Evolutionary conservation across 2,329 filamentous ascomycete genomes (phyloP).

Genomic region (Metarhizium anisopliae): DNA sequence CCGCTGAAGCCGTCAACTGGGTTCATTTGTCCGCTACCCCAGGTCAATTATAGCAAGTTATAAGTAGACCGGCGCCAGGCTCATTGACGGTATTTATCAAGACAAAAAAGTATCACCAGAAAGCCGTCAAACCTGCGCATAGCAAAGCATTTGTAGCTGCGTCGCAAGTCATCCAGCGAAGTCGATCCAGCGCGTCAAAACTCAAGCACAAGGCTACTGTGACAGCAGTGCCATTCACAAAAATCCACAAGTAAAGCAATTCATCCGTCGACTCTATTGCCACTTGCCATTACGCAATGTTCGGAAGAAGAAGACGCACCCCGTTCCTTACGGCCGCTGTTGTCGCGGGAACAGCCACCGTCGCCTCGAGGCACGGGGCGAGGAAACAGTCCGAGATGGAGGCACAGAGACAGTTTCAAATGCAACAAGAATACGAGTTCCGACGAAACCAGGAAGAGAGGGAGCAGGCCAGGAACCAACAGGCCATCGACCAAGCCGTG

Average conservation of each 20-base stretch:
- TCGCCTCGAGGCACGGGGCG: slow-evolving; percentile 1
- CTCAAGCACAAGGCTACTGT: too few relatives aligned
- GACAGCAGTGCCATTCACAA: too few relatives aligned
- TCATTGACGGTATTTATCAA: too few relatives aligned
- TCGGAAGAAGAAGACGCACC: slow-evolving; percentile 1
- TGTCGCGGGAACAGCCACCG: slow-evolving; percentile 4
- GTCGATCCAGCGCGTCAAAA: too few relatives aligned
- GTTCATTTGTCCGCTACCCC: too few relatives aligned
- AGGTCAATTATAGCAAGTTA: too few relatives aligned
- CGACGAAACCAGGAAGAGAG: background rate
- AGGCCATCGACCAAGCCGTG: slow-evolving; percentile 3
- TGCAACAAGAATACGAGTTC: slow-evolving; percentile 3
- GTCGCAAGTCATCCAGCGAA: too few relatives aligned
- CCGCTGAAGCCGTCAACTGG: too few relatives aligned
- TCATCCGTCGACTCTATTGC: background rate
- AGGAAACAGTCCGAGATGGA: slow-evolving; percentile 3
- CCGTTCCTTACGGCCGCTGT: slow-evolving; percentile 1
- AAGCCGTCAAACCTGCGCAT: too few relatives aligned
- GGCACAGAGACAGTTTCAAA: slow-evolving; percentile 2
- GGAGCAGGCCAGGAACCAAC: background rate
- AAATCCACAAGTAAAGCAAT: background rate
- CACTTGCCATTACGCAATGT: background rate
- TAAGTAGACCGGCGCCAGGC: too few relatives aligned
- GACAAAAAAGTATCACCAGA: too few relatives aligned
- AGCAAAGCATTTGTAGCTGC: too few relatives aligned